Percentiles rank a stretch among this genome's conserved stretches.
phyloP scores from a whole-genome alignment of 306 rosid genomes.

The Styphnolobium japonicum region DNA sequence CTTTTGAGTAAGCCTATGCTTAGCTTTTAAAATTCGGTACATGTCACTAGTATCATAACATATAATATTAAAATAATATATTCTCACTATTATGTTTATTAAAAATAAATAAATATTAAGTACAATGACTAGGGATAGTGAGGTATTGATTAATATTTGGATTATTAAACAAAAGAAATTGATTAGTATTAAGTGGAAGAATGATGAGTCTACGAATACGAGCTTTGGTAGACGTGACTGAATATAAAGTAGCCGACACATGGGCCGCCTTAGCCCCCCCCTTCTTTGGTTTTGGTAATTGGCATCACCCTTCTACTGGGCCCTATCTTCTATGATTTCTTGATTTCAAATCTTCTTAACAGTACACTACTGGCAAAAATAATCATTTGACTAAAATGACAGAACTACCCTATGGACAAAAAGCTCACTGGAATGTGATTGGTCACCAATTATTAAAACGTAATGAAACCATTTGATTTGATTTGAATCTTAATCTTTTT shows the following conservation, averaged over 20 bases:
- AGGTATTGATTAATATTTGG: background rate
- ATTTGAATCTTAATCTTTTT: background rate
- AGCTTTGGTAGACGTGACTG: slow-evolving; percentile 13
- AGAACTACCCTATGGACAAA: background rate
- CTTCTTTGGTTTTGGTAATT: background rate
- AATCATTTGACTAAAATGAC: background rate
- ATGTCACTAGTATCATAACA: no score
- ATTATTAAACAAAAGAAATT: background rate
- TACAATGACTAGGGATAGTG: background rate
- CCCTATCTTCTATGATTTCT: slow-evolving; percentile 1
- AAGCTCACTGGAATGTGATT: background rate
- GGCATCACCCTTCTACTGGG: background rate
- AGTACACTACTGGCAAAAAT: background rate
- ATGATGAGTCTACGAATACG: background rate
- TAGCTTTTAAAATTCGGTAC: no score
- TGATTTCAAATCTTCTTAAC: background rate
- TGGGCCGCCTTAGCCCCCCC: background rate
- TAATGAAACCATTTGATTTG: background rate
- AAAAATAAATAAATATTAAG: no score
- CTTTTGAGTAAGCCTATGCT: no score
- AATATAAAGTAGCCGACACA: slow-evolving; percentile 12
- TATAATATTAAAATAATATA: no score
- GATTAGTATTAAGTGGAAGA: background rate
- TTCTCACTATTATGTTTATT: no score
- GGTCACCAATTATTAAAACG: background rate